Percentiles rank a stretch among this genome's conserved stretches.
Conservation (phyloP, 495 filamentous ascomycete genomes). For the Trichoderma asperelloides region DNA sequence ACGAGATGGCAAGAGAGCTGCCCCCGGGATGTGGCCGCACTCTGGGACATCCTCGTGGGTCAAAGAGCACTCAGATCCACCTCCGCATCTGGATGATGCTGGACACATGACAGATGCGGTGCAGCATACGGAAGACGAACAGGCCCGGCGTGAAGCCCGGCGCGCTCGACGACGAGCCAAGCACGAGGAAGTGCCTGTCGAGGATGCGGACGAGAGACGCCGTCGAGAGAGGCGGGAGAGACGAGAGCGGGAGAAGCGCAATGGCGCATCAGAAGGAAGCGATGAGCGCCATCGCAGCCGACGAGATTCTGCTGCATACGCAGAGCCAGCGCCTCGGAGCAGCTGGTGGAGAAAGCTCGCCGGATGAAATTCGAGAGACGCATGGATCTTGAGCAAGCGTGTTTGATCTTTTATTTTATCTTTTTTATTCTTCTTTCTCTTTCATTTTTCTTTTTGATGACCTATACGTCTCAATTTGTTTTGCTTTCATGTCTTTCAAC, state of each 20-base stretch:
- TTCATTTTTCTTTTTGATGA: background rate
- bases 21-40: conserved; percentile 38
- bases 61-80: conserved; percentile 50
- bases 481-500: background rate
- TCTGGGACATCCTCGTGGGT: conserved; percentile 51
- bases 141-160: conserved; percentile 36
- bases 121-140: conserved; percentile 30
- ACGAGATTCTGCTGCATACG: conserved; percentile 17
- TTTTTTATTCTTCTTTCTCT: background rate
- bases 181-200: conserved; percentile 30
- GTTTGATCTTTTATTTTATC: background rate
- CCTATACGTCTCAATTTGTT: background rate
- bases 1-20: conserved; percentile 26
- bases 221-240: conserved; percentile 40
- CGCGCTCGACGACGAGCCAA: conserved; percentile 35
- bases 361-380: conserved; percentile 11
- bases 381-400: background rate
- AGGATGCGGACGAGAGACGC: conserved; percentile 35
- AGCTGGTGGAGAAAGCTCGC: conserved; percentile 48
- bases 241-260: conserved; percentile 20
- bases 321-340: conserved; percentile 29
- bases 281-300: conserved; percentile 28
- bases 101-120: conserved; percentile 25
- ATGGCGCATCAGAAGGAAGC: conserved; percentile 34
- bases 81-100: conserved; percentile 28